Evolutionary conservation across 2,329 filamentous ascomycete species (phyloP).

Genomic region (Laburnicola sp.): DNA sequence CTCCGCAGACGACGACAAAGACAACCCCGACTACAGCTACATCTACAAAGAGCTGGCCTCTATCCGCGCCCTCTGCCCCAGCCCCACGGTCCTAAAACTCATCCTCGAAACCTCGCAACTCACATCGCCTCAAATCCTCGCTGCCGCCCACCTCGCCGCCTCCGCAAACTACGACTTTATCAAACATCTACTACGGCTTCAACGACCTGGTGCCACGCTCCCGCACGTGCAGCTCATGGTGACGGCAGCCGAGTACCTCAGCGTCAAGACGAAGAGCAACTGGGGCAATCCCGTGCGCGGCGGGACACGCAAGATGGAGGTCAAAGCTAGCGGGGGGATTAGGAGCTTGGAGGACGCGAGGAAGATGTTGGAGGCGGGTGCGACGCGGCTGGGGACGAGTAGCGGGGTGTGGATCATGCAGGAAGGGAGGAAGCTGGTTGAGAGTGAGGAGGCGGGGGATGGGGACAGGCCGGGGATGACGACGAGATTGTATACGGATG

Average conservation of each 20-base stretch:
- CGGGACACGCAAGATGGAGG: slow-evolving; percentile 47
- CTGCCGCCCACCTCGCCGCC: slow-evolving; percentile 56
- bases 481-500: slow-evolving; percentile 45
- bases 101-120: slow-evolving; percentile 64
- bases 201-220: slow-evolving; percentile 56
- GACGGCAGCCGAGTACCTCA: slow-evolving; percentile 51
- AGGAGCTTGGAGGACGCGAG: slow-evolving; percentile 55
- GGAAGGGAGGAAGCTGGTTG: slow-evolving; percentile 42
- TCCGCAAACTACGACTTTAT: slow-evolving; percentile 61
- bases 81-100: slow-evolving; percentile 54
- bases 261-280: slow-evolving; percentile 29
- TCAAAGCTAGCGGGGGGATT: slow-evolving; percentile 64
- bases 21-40: slow-evolving; percentile 48
- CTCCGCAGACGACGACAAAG: slow-evolving; percentile 23
- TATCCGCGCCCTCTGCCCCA: slow-evolving; percentile 54
- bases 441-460: slow-evolving; percentile 16
- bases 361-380: slow-evolving; percentile 60
- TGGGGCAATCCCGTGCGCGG: slow-evolving; percentile 20
- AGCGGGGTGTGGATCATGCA: slow-evolving; percentile 59
- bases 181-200: slow-evolving; percentile 65
- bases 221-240: slow-evolving; percentile 60
- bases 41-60: slow-evolving; percentile 59
- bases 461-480: slow-evolving; percentile 20
- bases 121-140: slow-evolving; percentile 53
- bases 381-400: slow-evolving; percentile 60